Evolutionary conservation across 768 basidiomycete genomes (phyloP).

Genomic region (Clitopilus passeckerianus): DNA sequence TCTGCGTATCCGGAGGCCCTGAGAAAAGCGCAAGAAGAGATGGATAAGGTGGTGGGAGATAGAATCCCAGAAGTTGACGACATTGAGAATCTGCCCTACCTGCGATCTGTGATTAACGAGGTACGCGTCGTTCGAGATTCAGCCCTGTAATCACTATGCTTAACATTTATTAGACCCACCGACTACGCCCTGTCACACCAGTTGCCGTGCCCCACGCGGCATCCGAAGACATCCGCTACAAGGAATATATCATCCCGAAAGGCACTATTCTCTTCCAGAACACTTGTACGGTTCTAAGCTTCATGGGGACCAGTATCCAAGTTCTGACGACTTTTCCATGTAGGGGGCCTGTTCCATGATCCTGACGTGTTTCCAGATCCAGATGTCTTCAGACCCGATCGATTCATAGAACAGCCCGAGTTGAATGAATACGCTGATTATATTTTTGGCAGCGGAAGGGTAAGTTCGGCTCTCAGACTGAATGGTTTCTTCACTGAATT

Average conservation of each 20-base stretch:
- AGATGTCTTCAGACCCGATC: not conserved
- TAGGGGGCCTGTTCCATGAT: not conserved
- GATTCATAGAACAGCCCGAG: not conserved
- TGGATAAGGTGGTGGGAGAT: conserved; percentile 34
- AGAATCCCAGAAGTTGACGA: conserved; percentile 32
- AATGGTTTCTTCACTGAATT: not conserved
- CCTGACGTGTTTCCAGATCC: not conserved
- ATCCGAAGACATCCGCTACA: not conserved
- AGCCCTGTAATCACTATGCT: too few species aligned
- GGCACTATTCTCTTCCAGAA: not conserved
- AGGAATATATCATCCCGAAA: not conserved
- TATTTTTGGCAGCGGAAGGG: not conserved
- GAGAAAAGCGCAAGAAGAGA: conserved; percentile 33
- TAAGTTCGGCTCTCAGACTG: not conserved
- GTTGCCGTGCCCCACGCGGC: conserved; percentile 13
- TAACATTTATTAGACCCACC: too few species aligned
- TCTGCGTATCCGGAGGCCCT: conserved; percentile 28
- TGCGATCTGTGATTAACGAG: conserved; percentile 15
- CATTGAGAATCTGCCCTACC: conserved; percentile 1
- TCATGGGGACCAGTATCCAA: not conserved
- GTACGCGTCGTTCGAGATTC: not conserved
- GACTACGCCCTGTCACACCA: conserved; percentile 15
- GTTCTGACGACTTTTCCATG: not conserved
- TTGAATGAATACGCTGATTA: not conserved
- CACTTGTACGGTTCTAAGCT: not conserved